These are phyloP conservation scores for Coniochaeta sp. DNA, from an alignment of 2,329 filamentous ascomycete genomes.

Conservation along the genomic window DNA sequence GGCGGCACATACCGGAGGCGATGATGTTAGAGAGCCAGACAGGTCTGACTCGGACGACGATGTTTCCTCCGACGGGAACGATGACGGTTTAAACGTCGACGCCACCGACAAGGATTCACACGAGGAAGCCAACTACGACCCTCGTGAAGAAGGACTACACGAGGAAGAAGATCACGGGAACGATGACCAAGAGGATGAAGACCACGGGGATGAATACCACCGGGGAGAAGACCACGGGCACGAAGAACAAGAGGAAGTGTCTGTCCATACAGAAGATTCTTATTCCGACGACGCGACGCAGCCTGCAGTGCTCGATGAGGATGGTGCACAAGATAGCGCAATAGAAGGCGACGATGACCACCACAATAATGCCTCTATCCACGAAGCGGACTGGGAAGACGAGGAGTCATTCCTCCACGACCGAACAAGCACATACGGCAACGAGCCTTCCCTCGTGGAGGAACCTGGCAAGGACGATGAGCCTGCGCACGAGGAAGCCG, in stretches of 20 bases:
- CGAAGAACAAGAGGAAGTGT: background rate
- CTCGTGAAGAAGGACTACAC: background rate
- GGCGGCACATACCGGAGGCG: background rate
- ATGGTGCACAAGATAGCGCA: background rate
- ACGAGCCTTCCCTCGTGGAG: background rate
- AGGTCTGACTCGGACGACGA: background rate
- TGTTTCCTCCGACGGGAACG: background rate
- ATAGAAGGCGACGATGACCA: background rate
- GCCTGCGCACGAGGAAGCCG: slow-evolving; percentile 3
- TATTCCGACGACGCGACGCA: background rate
- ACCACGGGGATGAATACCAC: background rate
- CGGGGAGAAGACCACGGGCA: too few relatives aligned
- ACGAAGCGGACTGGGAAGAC: background rate
- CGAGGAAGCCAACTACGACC: background rate
- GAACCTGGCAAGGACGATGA: slow-evolving; percentile 4
- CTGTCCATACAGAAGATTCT: background rate
- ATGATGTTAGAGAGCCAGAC: background rate
- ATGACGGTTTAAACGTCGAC: background rate
- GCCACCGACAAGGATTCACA: background rate
- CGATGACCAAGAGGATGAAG: background rate
- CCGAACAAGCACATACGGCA: background rate
- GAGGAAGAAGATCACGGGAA: background rate
- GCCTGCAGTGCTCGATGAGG: background rate
- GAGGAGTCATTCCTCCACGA: background rate
- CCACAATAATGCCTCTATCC: background rate